phyloP scores from a whole-genome alignment of 2,329 filamentous ascomycete species.

The Chaetomiaceae sp. region DNA sequence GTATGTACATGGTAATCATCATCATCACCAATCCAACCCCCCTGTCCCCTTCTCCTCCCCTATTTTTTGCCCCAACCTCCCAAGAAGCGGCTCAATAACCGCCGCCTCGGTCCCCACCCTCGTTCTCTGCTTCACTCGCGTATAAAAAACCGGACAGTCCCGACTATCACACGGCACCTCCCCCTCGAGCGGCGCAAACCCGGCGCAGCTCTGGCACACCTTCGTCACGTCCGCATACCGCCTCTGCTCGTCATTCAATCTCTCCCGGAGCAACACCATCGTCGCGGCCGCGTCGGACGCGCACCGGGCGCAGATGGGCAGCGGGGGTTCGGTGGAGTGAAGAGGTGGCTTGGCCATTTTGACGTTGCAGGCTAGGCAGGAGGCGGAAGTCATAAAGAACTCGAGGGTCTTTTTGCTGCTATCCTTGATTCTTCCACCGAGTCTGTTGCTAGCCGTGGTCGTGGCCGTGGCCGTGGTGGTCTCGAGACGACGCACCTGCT shows the following conservation, averaged over 20 bases:
- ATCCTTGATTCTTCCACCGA: background rate
- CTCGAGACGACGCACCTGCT: constrained; percentile 65
- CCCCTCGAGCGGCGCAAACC: constrained; percentile 61
- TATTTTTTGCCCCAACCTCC: constrained; percentile 29
- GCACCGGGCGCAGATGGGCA: constrained; percentile 57
- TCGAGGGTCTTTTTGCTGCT: constrained; percentile 72
- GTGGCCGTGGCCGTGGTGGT: constrained; percentile 21
- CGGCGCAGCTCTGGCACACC: constrained; percentile 78
- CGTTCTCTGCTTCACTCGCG: constrained; percentile 59
- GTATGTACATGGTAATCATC: background rate
- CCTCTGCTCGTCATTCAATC: constrained; percentile 60
- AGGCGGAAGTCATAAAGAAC: constrained; percentile 78
- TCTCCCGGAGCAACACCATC: constrained; percentile 58
- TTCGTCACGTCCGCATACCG: constrained; percentile 59
- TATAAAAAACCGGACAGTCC: constrained; percentile 92
- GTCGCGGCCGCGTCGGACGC: constrained; percentile 52
- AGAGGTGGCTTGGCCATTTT: constrained; percentile 37
- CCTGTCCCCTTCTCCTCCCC: background rate
- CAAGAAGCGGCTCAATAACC: constrained; percentile 34
- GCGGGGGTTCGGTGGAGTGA: constrained; percentile 14
- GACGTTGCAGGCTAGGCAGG: constrained; percentile 71
- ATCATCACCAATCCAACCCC: constrained; percentile 3
- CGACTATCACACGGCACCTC: constrained; percentile 82
- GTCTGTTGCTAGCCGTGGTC: constrained; percentile 21
- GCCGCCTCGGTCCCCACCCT: constrained; percentile 40